Percentiles rank a stretch among this genome's conserved stretches.
These are phyloP conservation scores for Schizonepeta tenuifolia DNA, from an alignment of 257 asterid species.

Conservation along the genomic window DNA sequence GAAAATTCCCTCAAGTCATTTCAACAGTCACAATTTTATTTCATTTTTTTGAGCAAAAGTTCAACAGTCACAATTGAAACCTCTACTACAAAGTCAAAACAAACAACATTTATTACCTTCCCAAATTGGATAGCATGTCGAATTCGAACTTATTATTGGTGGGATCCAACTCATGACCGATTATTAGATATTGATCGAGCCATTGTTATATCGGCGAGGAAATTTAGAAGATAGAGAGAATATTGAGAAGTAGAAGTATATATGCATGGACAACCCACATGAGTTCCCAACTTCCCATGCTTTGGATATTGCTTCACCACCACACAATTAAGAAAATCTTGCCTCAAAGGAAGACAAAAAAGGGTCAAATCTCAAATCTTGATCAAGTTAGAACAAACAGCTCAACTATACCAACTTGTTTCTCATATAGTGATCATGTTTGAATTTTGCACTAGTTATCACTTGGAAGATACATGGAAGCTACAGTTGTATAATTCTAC, in stretches of 20 bases:
- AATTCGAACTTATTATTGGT: not conserved
- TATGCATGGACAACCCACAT: conserved; percentile 57
- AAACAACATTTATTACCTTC: conserved; percentile 29
- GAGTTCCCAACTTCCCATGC: conserved; percentile 78
- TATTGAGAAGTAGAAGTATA: not conserved
- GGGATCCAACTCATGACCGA: not conserved
- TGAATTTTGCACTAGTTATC: conserved; percentile 46
- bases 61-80: conserved; percentile 30
- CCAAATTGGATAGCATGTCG: conserved; percentile 23
- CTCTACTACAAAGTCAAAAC: no score
- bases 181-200: not conserved
- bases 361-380: conserved; percentile 41
- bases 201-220: not conserved
- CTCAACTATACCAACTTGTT: conserved; percentile 49
- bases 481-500: conserved; percentile 45
- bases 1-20: conserved; percentile 10
- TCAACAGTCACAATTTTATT: conserved; percentile 41
- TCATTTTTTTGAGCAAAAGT: no score
- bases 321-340: conserved; percentile 45
- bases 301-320: conserved; percentile 48
- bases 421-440: conserved; percentile 36
- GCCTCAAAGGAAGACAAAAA: conserved; percentile 25
- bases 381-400: conserved; percentile 32
- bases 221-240: conserved; percentile 4
- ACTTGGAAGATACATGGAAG: conserved; percentile 31